A percentile compares a stretch with the other conserved stretches of the same genome.
phyloP scores from a whole-genome alignment of 2,329 filamentous ascomycete species.

The Catunica adiposa region DNA sequence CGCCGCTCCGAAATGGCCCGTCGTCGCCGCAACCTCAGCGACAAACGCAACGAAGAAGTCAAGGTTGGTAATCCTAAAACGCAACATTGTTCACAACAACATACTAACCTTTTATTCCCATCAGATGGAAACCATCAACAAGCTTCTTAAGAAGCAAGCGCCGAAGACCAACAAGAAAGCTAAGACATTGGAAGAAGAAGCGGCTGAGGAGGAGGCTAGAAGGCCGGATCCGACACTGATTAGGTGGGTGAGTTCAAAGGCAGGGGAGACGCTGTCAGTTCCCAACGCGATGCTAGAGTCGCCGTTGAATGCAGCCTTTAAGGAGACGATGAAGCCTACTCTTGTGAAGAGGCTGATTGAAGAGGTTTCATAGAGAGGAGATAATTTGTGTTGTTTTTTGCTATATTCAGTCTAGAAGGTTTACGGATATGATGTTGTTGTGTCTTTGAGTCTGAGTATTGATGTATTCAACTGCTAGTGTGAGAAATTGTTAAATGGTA shows the following conservation, averaged over 20 bases:
- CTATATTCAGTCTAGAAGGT: no score
- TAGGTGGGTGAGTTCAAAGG: conserved; percentile 53
- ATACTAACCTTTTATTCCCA: not conserved
- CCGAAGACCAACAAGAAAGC: conserved; percentile 51
- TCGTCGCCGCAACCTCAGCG: conserved; percentile 43
- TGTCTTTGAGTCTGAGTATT: no score
- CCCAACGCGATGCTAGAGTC: conserved; percentile 51
- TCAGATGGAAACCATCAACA: conserved; percentile 82
- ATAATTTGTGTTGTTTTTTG: no score
- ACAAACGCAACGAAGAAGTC: conserved; percentile 48
- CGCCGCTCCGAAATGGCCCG: conserved; percentile 45
- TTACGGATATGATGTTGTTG: no score
- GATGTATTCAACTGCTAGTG: no score
- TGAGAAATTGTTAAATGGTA: no score
- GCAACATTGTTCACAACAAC: not conserved
- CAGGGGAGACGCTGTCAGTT: conserved; percentile 46
- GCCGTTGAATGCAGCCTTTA: conserved; percentile 45
- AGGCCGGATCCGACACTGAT: conserved; percentile 46
- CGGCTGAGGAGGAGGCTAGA: conserved; percentile 31
- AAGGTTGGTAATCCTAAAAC: conserved; percentile 29
- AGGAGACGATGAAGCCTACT: conserved; percentile 12
- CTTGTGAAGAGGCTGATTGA: conserved; percentile 33
- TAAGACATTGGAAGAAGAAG: conserved; percentile 21
- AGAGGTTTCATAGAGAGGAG: conserved; percentile 27
- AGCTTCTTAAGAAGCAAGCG: conserved; percentile 71